phyloP scores from a whole-genome alignment of 2,329 filamentous ascomycete genomes.

The Claviceps arundinis region DNA sequence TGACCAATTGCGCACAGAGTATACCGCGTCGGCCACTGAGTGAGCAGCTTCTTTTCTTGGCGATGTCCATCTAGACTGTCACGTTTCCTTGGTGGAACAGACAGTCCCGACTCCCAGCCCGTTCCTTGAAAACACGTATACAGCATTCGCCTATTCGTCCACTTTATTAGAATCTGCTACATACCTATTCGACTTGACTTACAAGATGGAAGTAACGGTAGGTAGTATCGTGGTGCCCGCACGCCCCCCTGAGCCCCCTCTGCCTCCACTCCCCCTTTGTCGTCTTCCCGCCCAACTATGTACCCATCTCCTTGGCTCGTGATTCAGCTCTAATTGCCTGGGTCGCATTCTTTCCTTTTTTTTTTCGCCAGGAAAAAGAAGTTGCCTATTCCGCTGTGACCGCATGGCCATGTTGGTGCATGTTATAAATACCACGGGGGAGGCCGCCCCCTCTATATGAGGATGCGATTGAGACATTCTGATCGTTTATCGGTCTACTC shows the following conservation, averaged over 20 bases:
- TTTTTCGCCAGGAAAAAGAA: background rate
- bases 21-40: background rate
- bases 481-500: slow-evolving; percentile 1
- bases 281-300: no score
- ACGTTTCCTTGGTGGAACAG: background rate
- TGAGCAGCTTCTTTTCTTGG: background rate
- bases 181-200: background rate
- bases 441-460: background rate
- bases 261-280: background rate
- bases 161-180: background rate
- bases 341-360: background rate
- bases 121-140: background rate
- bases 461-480: slow-evolving; percentile 2
- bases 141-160: background rate
- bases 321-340: background rate
- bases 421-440: slow-evolving; percentile 8
- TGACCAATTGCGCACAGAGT: background rate
- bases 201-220: background rate
- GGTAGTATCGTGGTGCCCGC: background rate
- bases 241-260: background rate
- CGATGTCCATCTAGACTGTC: background rate
- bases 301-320: background rate
- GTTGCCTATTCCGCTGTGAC: background rate
- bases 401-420: slow-evolving; percentile 4
- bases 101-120: background rate